Evolutionary conservation across 1,139 yeast species (phyloP).

Genomic region (Suhomyces guaymorum): DNA sequence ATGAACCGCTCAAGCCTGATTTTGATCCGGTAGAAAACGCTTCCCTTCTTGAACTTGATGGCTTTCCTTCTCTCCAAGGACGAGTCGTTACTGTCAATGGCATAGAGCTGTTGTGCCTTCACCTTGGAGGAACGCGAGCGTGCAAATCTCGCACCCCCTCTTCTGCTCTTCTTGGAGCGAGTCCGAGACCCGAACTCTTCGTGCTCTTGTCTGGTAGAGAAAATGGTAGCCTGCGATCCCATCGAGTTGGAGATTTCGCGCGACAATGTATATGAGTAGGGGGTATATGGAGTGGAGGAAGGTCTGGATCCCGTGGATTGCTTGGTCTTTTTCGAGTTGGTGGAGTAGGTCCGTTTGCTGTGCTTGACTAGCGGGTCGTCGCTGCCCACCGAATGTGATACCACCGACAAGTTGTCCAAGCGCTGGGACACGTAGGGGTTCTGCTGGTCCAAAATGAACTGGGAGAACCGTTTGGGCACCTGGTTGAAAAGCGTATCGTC

Average conservation of each 20-base stretch:
- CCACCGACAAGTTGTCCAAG: constrained; percentile 29
- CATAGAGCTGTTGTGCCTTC: constrained; percentile 15
- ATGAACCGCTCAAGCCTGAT: constrained; percentile 28
- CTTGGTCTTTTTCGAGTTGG: constrained; percentile 10
- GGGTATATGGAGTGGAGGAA: constrained; percentile 9
- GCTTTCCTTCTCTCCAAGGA: constrained; percentile 36
- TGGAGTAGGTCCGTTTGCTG: constrained; percentile 10
- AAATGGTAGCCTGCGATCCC: constrained; percentile 50
- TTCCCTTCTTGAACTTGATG: constrained; percentile 36
- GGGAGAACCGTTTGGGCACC: constrained; percentile 46
- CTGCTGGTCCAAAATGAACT: constrained; percentile 43
- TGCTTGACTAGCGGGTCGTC: constrained; percentile 15
- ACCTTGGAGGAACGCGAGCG: constrained; percentile 15
- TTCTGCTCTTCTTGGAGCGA: constrained; percentile 4
- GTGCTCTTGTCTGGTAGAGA: constrained; percentile 36
- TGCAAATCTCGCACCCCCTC: constrained; percentile 6
- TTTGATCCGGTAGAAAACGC: constrained; percentile 33
- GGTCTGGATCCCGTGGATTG: constrained; percentile 11
- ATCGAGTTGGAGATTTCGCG: constrained; percentile 38
- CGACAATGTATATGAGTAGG: constrained; percentile 12
- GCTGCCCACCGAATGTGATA: constrained; percentile 27
- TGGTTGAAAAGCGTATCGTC: constrained; percentile 26
- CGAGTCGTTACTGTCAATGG: constrained; percentile 17
- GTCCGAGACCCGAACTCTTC: constrained; percentile 3
- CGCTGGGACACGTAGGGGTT: constrained; percentile 28